Conservation (phyloP, 495 filamentous ascomycete genomes). For the Cenococcum geophilum region DNA sequence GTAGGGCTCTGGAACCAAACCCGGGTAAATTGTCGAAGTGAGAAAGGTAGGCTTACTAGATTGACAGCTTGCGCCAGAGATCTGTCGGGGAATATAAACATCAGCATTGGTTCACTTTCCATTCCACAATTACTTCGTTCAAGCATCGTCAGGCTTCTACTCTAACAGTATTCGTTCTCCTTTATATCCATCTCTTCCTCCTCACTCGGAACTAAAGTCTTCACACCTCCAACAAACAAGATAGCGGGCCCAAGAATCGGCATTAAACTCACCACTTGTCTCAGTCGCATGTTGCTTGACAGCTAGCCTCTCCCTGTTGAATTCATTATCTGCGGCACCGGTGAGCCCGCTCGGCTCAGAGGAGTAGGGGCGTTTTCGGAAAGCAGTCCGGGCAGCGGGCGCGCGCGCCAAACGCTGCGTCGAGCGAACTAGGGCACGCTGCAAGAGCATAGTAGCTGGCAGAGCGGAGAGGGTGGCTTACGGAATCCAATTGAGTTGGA, state of each 20-base stretch:
- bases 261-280: slow-evolving; percentile 60
- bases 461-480: slow-evolving; percentile 16
- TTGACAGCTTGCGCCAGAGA: slow-evolving; percentile 84
- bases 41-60: slow-evolving; percentile 60
- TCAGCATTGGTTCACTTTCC: slow-evolving; percentile 7
- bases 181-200: background rate
- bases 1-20: background rate
- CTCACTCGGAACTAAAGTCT: background rate
- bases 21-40: slow-evolving; percentile 6
- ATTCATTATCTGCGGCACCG: slow-evolving; percentile 69
- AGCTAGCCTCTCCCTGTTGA: slow-evolving; percentile 75
- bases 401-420: slow-evolving; percentile 52
- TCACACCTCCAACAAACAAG: background rate
- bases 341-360: slow-evolving; percentile 40
- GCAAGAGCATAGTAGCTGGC: slow-evolving; percentile 52
- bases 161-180: background rate
- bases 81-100: slow-evolving; percentile 46
- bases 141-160: background rate
- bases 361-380: slow-evolving; percentile 67
- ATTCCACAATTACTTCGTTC: background rate
- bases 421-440: slow-evolving; percentile 55
- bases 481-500: background rate
- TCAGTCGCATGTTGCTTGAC: slow-evolving; percentile 78
- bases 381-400: slow-evolving; percentile 50
- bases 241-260: background rate